phyloP scores from a whole-genome alignment of 345 rosid species.

The Dipteronia sinensis region DNA sequence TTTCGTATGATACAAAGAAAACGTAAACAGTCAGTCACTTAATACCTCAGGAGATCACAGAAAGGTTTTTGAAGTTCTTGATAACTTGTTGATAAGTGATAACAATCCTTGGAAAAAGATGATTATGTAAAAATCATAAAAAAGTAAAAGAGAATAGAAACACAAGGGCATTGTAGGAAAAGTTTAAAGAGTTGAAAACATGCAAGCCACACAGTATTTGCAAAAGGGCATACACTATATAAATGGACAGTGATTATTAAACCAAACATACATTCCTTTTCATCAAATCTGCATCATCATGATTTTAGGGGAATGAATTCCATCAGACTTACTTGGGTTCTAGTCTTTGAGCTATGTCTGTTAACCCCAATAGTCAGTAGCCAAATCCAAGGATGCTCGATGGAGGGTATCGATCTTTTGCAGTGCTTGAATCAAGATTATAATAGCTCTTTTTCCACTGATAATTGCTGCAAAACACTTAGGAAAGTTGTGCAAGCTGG shows the following conservation, averaged over 20 bases:
- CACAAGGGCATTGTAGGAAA: neutral
- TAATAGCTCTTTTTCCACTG: slow-evolving; percentile 17
- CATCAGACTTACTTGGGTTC: slow-evolving; percentile 19
- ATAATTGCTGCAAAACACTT: slow-evolving; percentile 40
- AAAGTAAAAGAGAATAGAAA: neutral
- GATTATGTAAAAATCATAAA: neutral
- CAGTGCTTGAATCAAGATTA: slow-evolving; percentile 33
- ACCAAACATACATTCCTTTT: neutral
- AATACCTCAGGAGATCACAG: neutral
- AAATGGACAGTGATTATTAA: neutral
- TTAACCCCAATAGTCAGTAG: slow-evolving; percentile 5
- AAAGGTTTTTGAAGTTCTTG: neutral
- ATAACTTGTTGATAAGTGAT: neutral
- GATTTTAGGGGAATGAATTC: slow-evolving; percentile 13
- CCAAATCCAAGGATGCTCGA: slow-evolving; percentile 34
- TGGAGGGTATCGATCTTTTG: slow-evolving; percentile 24
- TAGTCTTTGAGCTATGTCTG: slow-evolving; percentile 15
- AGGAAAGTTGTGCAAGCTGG: slow-evolving; percentile 31
- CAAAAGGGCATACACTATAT: neutral
- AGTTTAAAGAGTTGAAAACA: neutral
- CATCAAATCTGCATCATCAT: slow-evolving; percentile 11
- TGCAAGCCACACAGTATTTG: neutral
- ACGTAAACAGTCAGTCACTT: neutral
- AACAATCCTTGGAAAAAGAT: neutral
- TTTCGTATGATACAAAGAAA: neutral